phyloP scores from a whole-genome alignment of 2,329 filamentous ascomycete genomes.

The Diplodia sapinea region DNA sequence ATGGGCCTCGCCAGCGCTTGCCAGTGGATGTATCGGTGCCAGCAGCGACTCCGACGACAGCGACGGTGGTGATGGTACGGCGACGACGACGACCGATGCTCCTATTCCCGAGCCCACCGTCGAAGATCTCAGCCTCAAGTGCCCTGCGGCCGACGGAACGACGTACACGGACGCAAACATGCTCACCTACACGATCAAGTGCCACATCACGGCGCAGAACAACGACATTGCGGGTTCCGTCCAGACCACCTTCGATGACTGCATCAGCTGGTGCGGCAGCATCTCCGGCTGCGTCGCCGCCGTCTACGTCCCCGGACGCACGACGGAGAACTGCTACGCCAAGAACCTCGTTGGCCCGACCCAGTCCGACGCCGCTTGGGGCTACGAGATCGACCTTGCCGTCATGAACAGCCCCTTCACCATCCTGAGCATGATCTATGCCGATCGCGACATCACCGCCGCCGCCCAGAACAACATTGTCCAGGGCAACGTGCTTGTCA shows the following conservation, averaged over 20 bases:
- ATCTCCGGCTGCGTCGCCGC: not conserved
- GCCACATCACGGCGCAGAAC: not conserved
- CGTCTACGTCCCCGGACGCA: not conserved
- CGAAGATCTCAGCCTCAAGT: conserved; percentile 18
- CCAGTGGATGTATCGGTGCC: conserved; percentile 21
- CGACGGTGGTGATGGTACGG: not conserved
- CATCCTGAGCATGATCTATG: conserved; percentile 20
- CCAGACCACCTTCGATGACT: conserved; percentile 14
- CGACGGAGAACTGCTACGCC: conserved; percentile 4
- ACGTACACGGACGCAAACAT: conserved; percentile 6
- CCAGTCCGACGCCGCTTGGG: not conserved
- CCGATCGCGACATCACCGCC: conserved; percentile 1
- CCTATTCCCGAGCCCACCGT: not conserved
- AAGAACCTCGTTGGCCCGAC: not conserved
- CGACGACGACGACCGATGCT: not conserved
- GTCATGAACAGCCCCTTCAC: conserved; percentile 14
- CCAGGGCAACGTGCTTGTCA: not conserved
- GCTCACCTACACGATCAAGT: conserved; percentile 17
- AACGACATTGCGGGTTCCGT: not conserved
- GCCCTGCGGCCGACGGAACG: conserved; percentile 11
- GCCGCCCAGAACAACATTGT: not conserved
- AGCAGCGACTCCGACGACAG: not conserved
- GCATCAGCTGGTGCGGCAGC: conserved; percentile 8
- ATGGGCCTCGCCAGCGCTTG: conserved; percentile 17
- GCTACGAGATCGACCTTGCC: not conserved